Base-by-base conservation (phyloP, 2,329 filamentous ascomycete species). In the Dactylellina haptotyla region DNA sequence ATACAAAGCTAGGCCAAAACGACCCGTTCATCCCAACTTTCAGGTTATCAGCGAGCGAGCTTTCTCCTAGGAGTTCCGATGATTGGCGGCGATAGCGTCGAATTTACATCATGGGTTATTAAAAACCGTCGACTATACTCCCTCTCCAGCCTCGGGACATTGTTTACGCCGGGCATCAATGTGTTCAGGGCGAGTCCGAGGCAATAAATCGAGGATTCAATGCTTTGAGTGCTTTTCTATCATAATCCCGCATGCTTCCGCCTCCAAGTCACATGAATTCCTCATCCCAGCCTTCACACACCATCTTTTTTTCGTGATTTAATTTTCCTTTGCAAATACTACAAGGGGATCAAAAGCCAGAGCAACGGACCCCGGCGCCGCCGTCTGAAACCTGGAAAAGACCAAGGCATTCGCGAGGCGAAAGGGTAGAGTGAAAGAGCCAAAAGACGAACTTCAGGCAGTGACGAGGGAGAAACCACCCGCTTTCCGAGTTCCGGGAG, bases 171-270 rank as follows among this genome's bases (percentile, higher is more conserved):
- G 23, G n/a, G 41, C 6, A 32, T 4, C 25, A 30, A 46, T 46
- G n/a, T 34, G n/a, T 32, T 14, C 50, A 39, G 50, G 43, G 46
- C 58, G 32, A 63, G 32, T 63, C 34, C 46, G 53, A 63, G 53
- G 32, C 26, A 34, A 50, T 46, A 46, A 46, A 20, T n/a, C 53
- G 18, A n/a, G n/a, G n/a, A n/a, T 23, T 41, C 18, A 16, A 51
- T 39, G 25, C 39, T 50, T 28, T 62, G 51, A 57, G 48, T 51
- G 48, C 50, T 53, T 46, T 63, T 63, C 30, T 50, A 63, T 57
- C 57, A 70, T 63, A 70, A 70, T 70, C 57, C 65, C 65, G 65
- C 65, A 70, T 57, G 57, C 65, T 62, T 70, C 65, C 65, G 65
- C 65, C 41, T 62, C 28, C 41, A 56, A 70, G 65, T 70, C 65